A percentile compares a stretch with the other conserved stretches of the same genome.
Evolutionary conservation across 805 yeast species (phyloP).

Genomic region (Saturnispora kantuleensis): DNA sequence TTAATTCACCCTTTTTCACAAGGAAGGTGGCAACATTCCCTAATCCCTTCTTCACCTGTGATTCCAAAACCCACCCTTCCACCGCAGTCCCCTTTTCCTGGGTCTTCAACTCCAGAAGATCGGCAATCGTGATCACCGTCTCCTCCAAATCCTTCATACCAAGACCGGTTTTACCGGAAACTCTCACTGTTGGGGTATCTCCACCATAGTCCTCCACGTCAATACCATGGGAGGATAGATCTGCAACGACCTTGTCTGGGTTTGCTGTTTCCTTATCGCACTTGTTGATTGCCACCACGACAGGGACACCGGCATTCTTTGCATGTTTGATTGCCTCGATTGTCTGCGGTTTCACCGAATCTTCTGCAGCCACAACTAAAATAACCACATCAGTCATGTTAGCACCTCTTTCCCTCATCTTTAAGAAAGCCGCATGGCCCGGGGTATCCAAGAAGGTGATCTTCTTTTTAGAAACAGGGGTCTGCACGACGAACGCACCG

Average conservation of each 20-base stretch:
- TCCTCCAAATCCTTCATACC: slow-evolving; percentile 89
- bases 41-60: slow-evolving; percentile 68
- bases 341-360: slow-evolving; percentile 96
- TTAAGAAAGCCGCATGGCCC: slow-evolving; percentile 94
- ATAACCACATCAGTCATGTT: slow-evolving; percentile 85
- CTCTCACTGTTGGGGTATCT: slow-evolving; percentile 79
- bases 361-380: slow-evolving; percentile 93
- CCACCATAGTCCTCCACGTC: slow-evolving; percentile 94
- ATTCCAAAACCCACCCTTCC: slow-evolving; percentile 89
- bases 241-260: slow-evolving; percentile 67
- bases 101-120: slow-evolving; percentile 68
- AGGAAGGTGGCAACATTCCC: slow-evolving; percentile 84
- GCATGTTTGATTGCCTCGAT: slow-evolving; percentile 93
- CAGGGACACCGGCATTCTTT: slow-evolving; percentile 66
- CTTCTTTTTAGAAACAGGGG: slow-evolving; percentile 61
- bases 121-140: slow-evolving; percentile 76
- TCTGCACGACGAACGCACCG: slow-evolving; percentile 87
- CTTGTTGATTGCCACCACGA: slow-evolving; percentile 88
- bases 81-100: slow-evolving; percentile 39
- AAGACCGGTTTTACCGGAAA: slow-evolving; percentile 81
- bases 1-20: slow-evolving; percentile 68
- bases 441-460: slow-evolving; percentile 95
- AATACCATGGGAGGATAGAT: slow-evolving; percentile 65
- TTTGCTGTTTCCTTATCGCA: slow-evolving; percentile 75
- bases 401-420: slow-evolving; percentile 96